Evolutionary conservation across 1,139 yeast species (phyloP).

Genomic region (Candida pseudoviswanathii): DNA sequence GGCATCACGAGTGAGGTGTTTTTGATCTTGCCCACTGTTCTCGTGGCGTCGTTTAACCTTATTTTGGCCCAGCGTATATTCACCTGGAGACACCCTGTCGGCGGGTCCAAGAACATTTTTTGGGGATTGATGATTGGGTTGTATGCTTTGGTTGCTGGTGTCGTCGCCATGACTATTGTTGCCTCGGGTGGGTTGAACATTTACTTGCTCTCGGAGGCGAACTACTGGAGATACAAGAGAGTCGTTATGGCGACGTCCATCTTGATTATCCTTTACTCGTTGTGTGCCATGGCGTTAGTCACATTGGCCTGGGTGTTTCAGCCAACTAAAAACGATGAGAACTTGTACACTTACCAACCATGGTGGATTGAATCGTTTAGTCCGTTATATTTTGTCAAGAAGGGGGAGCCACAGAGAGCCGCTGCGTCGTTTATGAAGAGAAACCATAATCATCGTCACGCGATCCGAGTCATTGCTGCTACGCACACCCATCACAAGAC

Average conservation of each 20-base stretch:
- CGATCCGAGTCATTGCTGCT: slow-evolving; percentile 52
- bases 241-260: slow-evolving; percentile 62
- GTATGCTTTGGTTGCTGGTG: slow-evolving; percentile 57
- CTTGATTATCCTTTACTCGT: slow-evolving; percentile 58
- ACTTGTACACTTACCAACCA: slow-evolving; percentile 67
- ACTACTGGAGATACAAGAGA: slow-evolving; percentile 53
- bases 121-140: slow-evolving; percentile 55
- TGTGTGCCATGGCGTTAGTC: slow-evolving; percentile 54
- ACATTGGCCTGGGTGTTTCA: slow-evolving; percentile 54
- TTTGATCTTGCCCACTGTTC: slow-evolving; percentile 55
- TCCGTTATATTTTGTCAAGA: slow-evolving; percentile 56
- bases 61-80: slow-evolving; percentile 75
- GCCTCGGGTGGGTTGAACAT: slow-evolving; percentile 69
- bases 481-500: slow-evolving; percentile 45
- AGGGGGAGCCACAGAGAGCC: slow-evolving; percentile 51
- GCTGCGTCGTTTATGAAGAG: slow-evolving; percentile 53
- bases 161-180: slow-evolving; percentile 66
- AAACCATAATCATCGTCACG: slow-evolving; percentile 52
- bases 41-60: slow-evolving; percentile 60
- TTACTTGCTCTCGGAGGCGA: slow-evolving; percentile 50
- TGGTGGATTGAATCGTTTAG: slow-evolving; percentile 75
- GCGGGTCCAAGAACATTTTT: slow-evolving; percentile 60
- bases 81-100: slow-evolving; percentile 82
- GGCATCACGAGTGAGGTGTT: slow-evolving; percentile 68
- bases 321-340: slow-evolving; percentile 58